Base-by-base conservation (phyloP, 345 rosid genomes). In the Aquilaria malaccensis region DNA sequence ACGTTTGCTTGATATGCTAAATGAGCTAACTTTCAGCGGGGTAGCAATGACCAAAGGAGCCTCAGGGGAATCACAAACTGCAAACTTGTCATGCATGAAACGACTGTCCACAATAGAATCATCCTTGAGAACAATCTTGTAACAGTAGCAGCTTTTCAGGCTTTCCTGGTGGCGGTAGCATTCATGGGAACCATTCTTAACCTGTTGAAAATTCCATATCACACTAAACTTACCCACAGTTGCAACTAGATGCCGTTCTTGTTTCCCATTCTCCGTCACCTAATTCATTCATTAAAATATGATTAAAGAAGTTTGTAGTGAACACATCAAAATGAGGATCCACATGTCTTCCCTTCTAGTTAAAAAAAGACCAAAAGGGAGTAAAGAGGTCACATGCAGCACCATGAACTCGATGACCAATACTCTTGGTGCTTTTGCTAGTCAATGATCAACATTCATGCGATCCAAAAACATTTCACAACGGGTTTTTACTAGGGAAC, bases 21-120 rank as follows among this genome's bases (percentile, higher is more conserved):
- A 94, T 50, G 97, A 94, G 77, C 99, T 94, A 71, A 94, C 97
- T 82, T 88, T 94, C 81, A 86, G 66, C 45, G 91, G 88, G 13
- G 97, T 94, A 13, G 99, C 99, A 68, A 94, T 88, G 69, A 94
- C 99, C 69, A 91, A 76, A 48, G 99, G 97, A 33, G 99, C 99
- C 81, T 94, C 95, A 7, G 95, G 99, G 61, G 97, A 88, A 62
- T 90, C 97, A 3, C 78, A 80, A 68, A 83, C 86, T 14, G 96
- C 96, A 76, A 79, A 91, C 78, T 91, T 90, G 72, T 94, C 99
- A 30, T 94, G 90, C 99, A 94, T 88, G 88, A 94, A 94, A 56
- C 99, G 85, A 69, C 99, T 90, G 54, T 88, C 99, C 7, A 90
- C 93, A 10, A 90, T 90, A 54, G 99, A 90, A 69, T 88, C 99